Evolutionary conservation across 2,329 filamentous ascomycete species (phyloP).

Genomic region (Cryoendolithus antarcticus): DNA sequence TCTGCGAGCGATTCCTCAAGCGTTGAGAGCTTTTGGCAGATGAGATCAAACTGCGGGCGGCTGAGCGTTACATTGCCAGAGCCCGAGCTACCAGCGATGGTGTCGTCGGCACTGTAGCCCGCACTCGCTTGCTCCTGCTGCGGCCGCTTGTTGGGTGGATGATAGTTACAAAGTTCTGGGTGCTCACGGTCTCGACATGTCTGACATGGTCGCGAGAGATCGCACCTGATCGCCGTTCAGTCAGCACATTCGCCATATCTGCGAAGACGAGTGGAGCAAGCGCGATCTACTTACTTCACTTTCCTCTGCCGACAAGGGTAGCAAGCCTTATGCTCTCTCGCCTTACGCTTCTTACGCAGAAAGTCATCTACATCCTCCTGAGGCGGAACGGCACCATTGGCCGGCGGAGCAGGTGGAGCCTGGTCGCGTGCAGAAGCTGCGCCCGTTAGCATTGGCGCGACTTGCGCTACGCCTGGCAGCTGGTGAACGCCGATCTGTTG

Average conservation of each 20-base stretch:
- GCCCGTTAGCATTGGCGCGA: constrained; percentile 1
- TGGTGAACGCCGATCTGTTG: constrained; percentile 3
- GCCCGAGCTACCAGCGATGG: background rate
- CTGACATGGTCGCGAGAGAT: constrained; percentile 35
- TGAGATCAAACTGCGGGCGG: constrained; percentile 33
- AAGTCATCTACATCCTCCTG: constrained; percentile 38
- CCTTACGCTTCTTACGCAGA: constrained; percentile 37
- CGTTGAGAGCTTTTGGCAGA: constrained; percentile 35
- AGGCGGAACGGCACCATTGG: constrained; percentile 15
- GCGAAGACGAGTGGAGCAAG: too few species aligned
- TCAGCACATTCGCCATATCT: too few species aligned
- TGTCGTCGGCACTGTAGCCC: constrained; percentile 6
- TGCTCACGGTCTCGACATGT: constrained; percentile 39
- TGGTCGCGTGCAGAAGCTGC: too few species aligned
- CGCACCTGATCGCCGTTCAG: constrained; percentile 25
- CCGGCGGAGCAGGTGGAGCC: background rate
- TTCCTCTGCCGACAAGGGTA: constrained; percentile 36
- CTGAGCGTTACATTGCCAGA: constrained; percentile 18
- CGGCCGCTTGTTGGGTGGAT: constrained; percentile 26
- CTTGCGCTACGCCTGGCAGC: background rate
- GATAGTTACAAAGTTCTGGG: constrained; percentile 36
- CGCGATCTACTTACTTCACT: constrained; percentile 22
- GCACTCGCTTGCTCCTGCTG: constrained; percentile 11
- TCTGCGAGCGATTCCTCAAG: constrained; percentile 36
- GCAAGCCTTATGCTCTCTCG: constrained; percentile 40